phyloP scores from a whole-genome alignment of 306 rosid genomes.

The Glycine latifolia region DNA sequence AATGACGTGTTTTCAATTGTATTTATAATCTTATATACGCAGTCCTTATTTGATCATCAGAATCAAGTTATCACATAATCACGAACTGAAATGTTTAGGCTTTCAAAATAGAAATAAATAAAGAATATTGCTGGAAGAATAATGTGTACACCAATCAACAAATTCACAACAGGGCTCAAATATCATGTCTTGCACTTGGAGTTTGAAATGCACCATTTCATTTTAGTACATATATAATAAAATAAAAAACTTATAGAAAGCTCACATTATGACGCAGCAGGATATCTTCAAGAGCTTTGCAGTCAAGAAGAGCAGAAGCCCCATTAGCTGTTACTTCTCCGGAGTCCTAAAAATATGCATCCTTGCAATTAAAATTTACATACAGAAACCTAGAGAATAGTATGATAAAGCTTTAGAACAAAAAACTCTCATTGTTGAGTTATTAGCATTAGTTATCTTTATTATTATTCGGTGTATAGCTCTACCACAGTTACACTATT shows the following conservation, averaged over 20 bases:
- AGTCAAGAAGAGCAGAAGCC: constrained; percentile 67
- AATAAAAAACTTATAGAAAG: constrained; percentile 13
- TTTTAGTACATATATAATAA: background rate
- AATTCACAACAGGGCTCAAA: constrained; percentile 24
- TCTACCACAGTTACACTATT: background rate
- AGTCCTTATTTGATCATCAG: constrained; percentile 31
- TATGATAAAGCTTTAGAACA: constrained; percentile 31
- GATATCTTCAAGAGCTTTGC: constrained; percentile 87
- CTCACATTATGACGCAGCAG: constrained; percentile 86
- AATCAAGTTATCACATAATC: constrained; percentile 40
- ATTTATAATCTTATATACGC: background rate
- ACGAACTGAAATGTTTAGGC: constrained; percentile 21
- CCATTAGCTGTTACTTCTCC: constrained; percentile 78
- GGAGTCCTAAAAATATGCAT: constrained; percentile 66
- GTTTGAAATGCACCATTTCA: background rate
- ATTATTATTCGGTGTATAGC: background rate
- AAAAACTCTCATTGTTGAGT: constrained; percentile 1
- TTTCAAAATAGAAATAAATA: constrained; percentile 1
- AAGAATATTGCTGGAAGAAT: constrained; percentile 20
- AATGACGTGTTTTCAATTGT: constrained; percentile 25
- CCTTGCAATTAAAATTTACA: constrained; percentile 31
- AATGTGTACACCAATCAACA: constrained; percentile 21
- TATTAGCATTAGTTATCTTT: background rate
- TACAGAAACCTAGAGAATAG: constrained; percentile 20
- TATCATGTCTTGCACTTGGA: constrained; percentile 40